phyloP scores from a whole-genome alignment of 2,329 filamentous ascomycete genomes.

The Diaporthe helianthi region DNA sequence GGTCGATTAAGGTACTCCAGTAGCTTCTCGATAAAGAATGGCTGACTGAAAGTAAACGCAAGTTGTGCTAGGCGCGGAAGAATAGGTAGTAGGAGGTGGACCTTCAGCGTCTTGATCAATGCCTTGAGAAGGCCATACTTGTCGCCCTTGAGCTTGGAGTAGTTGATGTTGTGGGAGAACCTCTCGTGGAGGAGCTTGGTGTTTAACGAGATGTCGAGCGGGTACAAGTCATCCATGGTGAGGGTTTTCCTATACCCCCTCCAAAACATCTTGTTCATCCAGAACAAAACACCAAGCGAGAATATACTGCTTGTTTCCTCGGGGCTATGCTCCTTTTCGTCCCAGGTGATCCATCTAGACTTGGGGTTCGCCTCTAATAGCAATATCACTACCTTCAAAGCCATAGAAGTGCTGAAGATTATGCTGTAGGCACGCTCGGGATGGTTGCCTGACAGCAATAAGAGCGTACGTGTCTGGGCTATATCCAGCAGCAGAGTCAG shows the following conservation, averaged over 20 bases:
- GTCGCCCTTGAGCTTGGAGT: slow-evolving; percentile 30
- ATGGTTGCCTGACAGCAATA: slow-evolving; percentile 41
- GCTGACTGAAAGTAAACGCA: slow-evolving; percentile 51
- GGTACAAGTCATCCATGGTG: slow-evolving; percentile 42
- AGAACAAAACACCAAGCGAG: slow-evolving; percentile 41
- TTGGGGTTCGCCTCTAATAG: slow-evolving; percentile 50
- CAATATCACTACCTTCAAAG: slow-evolving; percentile 45
- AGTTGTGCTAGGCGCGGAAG: slow-evolving; percentile 47
- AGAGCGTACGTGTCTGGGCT: slow-evolving; percentile 51
- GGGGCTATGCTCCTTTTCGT: slow-evolving; percentile 47
- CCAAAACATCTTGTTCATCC: slow-evolving; percentile 43
- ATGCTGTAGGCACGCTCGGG: slow-evolving; percentile 33
- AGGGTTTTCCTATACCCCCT: slow-evolving; percentile 44
- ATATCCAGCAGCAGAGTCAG: slow-evolving; percentile 53
- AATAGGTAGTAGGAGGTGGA: slow-evolving; percentile 45
- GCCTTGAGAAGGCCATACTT: slow-evolving; percentile 42
- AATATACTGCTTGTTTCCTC: slow-evolving; percentile 44
- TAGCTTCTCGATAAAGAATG: slow-evolving; percentile 50
- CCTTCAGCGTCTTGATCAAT: slow-evolving; percentile 41
- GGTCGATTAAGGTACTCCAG: slow-evolving; percentile 44
- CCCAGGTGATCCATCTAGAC: slow-evolving; percentile 47
- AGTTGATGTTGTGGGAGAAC: slow-evolving; percentile 30
- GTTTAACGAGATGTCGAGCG: slow-evolving; percentile 39
- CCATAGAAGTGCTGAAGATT: slow-evolving; percentile 35
- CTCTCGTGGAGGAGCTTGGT: slow-evolving; percentile 35